Base-by-base conservation (phyloP, 768 basidiomycete species). In the Podaxis sp. region DNA sequence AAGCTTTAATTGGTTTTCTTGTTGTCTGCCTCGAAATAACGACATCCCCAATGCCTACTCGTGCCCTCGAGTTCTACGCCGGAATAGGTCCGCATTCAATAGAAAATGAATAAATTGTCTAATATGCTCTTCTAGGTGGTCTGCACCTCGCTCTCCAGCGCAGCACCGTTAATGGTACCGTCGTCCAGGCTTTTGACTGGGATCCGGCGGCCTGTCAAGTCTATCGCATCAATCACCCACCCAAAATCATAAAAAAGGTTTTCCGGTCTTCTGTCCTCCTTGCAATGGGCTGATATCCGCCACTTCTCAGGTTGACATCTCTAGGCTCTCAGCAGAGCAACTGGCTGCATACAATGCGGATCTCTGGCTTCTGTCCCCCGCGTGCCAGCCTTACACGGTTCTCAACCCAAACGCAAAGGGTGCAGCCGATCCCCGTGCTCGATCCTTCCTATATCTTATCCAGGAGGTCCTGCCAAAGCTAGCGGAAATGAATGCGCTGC, bases 301-400 rank as follows among this genome's bases (percentile, higher is more conserved):
- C 22, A 17, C 44, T 55, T 55, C 41, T n/a, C 38, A 84, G 84
- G 78, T 78, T 58, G 89, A 93, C 70, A 91, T 93, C 48, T 79
- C 80, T 13, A 78, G 76, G 0, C 76, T 94, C 24, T 77, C 80
- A 4, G 80, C 86, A 0, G 51, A 73, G 2, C 73, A 77, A 15
- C 73, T 93, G 5, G 75, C 79, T 12, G 60, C 67, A 20, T 74
- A 83, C 26, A 64, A 82, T 57, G 87, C 89, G 17, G 73, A 87
- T 64, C 71, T 91, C 4, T 93, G 92, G 91, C 81, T 93, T 17
- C 73, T 92, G 50, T 93, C 91, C 0, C 92, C 91, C 4, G 85
- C 91, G 6, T 94, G 91, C 71, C 91, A 93, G 69, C 92, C 92
- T 0, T 93, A 93, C 68, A 93, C 92, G 0, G 83, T 91, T 2